Conservation (phyloP, 345 rosid species). For the Orychophragmus violaceus region DNA sequence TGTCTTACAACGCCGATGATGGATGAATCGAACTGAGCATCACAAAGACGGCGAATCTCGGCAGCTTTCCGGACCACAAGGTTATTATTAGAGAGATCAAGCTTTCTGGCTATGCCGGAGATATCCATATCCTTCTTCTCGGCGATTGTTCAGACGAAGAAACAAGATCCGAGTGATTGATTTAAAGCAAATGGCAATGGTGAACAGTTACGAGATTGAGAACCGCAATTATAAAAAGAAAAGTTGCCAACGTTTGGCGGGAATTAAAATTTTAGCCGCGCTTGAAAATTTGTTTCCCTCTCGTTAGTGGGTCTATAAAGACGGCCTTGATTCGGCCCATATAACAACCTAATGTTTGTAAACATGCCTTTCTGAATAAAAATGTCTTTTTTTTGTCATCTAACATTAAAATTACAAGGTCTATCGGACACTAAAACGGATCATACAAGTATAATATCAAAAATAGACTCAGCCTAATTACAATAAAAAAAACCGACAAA, state of each 20-base stretch:
- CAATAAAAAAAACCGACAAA: too few relatives aligned
- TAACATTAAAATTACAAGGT: too few relatives aligned
- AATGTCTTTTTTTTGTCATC: too few relatives aligned
- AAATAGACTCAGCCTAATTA: too few relatives aligned
- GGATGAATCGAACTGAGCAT: conserved; percentile 88
- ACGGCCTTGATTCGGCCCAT: not conserved
- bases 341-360: too few relatives aligned
- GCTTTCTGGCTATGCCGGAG: conserved; percentile 60
- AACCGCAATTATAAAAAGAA: not conserved
- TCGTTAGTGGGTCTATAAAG: not conserved
- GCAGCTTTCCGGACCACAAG: conserved; percentile 71
- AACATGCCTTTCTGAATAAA: too few relatives aligned
- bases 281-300: not conserved
- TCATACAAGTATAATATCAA: too few relatives aligned
- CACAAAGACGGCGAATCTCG: conserved; percentile 93
- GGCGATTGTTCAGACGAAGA: not conserved
- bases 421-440: too few relatives aligned
- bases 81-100: conserved; percentile 65
- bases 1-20: conserved; percentile 71
- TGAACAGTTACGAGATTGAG: too few relatives aligned
- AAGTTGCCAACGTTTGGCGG: conserved; percentile 30
- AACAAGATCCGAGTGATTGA: not conserved
- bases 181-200: too few relatives aligned
- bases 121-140: conserved; percentile 49
- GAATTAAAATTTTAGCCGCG: conserved; percentile 24